These are phyloP conservation scores for Dioscorea cayenensis DNA, from an alignment of 116 monocot genomes.

Conservation along the genomic window DNA sequence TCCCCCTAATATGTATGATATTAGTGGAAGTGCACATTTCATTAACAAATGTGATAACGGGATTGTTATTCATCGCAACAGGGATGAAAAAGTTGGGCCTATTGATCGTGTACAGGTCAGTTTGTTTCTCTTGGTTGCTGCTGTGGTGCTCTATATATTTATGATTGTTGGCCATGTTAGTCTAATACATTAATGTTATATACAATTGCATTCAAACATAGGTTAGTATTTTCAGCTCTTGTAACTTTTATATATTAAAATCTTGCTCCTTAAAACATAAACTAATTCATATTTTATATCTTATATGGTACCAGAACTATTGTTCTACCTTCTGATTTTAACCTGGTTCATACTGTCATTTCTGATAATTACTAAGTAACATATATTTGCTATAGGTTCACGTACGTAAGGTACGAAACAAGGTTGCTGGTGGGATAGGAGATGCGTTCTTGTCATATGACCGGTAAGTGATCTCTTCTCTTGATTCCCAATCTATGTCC, in stretches of 20 bases:
- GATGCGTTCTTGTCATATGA: slow-evolving; percentile 70
- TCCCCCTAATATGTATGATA: slow-evolving; percentile 85
- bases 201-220: no score
- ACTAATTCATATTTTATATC: no score
- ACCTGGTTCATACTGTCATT: no score
- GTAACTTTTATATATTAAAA: no score
- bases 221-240: no score
- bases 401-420: slow-evolving; percentile 84
- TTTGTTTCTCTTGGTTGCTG: slow-evolving; percentile 2
- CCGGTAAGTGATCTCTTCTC: slow-evolving; percentile 23
- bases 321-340: no score
- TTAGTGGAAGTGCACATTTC: slow-evolving; percentile 97
- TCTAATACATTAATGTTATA: no score
- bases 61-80: slow-evolving; percentile 80
- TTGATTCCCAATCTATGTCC: not conserved
- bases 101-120: slow-evolving; percentile 58
- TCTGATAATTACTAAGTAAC: not conserved
- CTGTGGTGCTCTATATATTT: not conserved
- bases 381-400: slow-evolving; percentile 37
- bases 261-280: no score
- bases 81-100: slow-evolving; percentile 47
- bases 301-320: no score
- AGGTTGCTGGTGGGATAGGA: slow-evolving; percentile 70
- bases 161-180: not conserved
- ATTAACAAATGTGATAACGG: slow-evolving; percentile 99